A percentile compares a stretch with the other conserved stretches of the same genome.
phyloP scores from a whole-genome alignment of 306 rosid genomes.

The Morella rubra region DNA sequence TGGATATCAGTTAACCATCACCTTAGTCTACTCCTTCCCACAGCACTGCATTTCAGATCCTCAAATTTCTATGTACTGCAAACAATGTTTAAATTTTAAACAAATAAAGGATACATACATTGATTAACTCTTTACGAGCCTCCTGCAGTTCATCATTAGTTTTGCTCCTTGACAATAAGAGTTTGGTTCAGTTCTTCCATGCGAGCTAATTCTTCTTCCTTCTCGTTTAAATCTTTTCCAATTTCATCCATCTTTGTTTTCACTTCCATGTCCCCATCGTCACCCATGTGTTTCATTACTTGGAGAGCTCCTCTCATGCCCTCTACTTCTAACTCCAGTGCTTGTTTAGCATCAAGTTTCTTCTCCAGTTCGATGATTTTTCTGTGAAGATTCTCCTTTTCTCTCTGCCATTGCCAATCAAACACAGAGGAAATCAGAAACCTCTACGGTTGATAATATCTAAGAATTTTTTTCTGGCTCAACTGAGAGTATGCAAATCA shows the following conservation, averaged over 20 bases:
- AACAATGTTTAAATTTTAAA: too few relatives aligned
- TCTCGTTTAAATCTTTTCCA: slow-evolving; percentile 44
- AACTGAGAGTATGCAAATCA: not conserved
- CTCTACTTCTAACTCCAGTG: slow-evolving; percentile 62
- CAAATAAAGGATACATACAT: slow-evolving; percentile 33
- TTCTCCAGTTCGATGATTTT: slow-evolving; percentile 58
- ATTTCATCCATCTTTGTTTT: slow-evolving; percentile 54
- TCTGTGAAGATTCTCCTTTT: slow-evolving; percentile 57
- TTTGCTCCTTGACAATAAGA: slow-evolving; percentile 51
- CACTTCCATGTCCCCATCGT: slow-evolving; percentile 48
- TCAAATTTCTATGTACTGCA: not conserved
- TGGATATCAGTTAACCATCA: not conserved
- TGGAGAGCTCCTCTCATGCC: slow-evolving; percentile 62
- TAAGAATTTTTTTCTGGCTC: not conserved
- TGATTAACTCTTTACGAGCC: slow-evolving; percentile 69
- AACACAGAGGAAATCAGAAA: slow-evolving; percentile 16
- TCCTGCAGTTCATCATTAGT: slow-evolving; percentile 81
- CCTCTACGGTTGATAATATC: not conserved
- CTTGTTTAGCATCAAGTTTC: slow-evolving; percentile 71
- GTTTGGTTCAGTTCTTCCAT: slow-evolving; percentile 44
- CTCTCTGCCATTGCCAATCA: slow-evolving; percentile 45
- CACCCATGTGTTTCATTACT: slow-evolving; percentile 70
- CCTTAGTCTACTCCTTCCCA: not conserved
- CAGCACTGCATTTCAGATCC: not conserved
- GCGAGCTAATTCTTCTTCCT: slow-evolving; percentile 53